These are phyloP conservation scores for Sequoiadendron giganteum DNA, from an alignment of 75 land plant genomes.

Conservation along the genomic window DNA sequence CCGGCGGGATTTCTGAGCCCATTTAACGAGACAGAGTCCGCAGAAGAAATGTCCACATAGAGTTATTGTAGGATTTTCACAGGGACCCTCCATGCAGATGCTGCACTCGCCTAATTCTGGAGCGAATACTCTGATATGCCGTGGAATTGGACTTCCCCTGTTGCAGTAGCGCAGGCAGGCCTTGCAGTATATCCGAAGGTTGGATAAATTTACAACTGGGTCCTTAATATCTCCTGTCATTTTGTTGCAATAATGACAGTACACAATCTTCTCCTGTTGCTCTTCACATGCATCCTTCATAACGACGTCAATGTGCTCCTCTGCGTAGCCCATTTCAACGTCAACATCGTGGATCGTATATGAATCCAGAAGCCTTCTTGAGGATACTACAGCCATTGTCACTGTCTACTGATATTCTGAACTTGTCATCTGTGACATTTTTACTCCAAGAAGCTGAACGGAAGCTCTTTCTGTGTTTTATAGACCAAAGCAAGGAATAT, in stretches of 20 bases:
- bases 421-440: too few relatives aligned
- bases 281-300: not conserved
- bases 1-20: not conserved
- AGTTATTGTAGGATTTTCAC: not conserved
- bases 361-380: not conserved
- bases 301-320: not conserved
- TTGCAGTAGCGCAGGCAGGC: conserved; percentile 1
- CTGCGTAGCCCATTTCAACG: not conserved
- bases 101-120: conserved; percentile 2
- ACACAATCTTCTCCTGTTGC: not conserved
- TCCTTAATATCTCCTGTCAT: not conserved
- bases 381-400: not conserved
- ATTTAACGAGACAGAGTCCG: not conserved
- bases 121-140: not conserved
- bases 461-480: too few relatives aligned
- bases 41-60: not conserved
- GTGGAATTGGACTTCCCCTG: not conserved
- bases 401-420: not conserved
- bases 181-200: not conserved
- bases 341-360: not conserved
- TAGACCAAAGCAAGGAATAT: too few relatives aligned
- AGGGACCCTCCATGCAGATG: not conserved
- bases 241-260: not conserved
- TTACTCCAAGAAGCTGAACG: too few relatives aligned
- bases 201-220: not conserved